Evolutionary conservation across 2,329 filamentous ascomycete genomes (phyloP).

Genomic region (Thelonectria discophora): DNA sequence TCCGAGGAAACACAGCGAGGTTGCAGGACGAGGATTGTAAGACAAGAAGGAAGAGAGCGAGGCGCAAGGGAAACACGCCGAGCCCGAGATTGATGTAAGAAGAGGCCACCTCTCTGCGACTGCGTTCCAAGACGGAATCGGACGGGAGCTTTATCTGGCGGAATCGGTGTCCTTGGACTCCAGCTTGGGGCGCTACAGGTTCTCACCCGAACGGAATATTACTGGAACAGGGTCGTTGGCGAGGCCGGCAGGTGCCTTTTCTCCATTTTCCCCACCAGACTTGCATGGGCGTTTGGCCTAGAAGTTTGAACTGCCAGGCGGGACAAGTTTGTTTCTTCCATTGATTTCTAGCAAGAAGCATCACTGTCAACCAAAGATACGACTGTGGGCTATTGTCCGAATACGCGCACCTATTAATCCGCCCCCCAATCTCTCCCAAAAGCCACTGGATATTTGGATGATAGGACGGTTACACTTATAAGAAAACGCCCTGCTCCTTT

Average conservation of each 20-base stretch:
- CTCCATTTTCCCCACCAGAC: slow-evolving; percentile 18
- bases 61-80: background rate
- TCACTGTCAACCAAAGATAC: too few relatives aligned
- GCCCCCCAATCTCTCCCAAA: background rate
- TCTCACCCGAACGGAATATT: slow-evolving; percentile 5
- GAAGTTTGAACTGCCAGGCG: background rate
- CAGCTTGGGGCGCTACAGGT: slow-evolving; percentile 1
- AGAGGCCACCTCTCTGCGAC: slow-evolving; percentile 2
- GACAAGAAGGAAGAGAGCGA: slow-evolving; percentile 1
- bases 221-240: slow-evolving; percentile 6
- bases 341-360: background rate
- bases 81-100: slow-evolving; percentile 1
- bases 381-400: too few relatives aligned
- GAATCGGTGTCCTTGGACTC: slow-evolving; percentile 12
- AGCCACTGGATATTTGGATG: background rate
- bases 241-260: slow-evolving; percentile 12
- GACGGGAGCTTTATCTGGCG: slow-evolving; percentile 22
- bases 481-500: background rate
- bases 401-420: too few relatives aligned
- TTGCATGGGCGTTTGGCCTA: slow-evolving; percentile 2
- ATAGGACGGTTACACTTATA: background rate
- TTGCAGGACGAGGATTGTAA: background rate
- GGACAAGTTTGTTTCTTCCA: slow-evolving; percentile 3
- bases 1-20: slow-evolving; percentile 3
- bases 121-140: slow-evolving; percentile 17